Evolutionary conservation across 2,329 filamentous ascomycete species (phyloP).

Genomic region (Epichloe uncinata): DNA sequence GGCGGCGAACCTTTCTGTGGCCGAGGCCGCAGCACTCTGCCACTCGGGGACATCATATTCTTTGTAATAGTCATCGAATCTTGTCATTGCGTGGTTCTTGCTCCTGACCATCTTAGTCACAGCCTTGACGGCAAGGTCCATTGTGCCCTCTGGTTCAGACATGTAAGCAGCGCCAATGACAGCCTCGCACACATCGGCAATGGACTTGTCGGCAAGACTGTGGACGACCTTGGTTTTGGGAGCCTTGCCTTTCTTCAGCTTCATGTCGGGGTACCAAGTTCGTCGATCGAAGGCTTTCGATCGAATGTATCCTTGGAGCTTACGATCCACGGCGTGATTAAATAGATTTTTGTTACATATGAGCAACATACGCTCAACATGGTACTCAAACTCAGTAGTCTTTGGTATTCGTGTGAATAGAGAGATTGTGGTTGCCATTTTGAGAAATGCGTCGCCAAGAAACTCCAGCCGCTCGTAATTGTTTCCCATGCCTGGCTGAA

Average conservation of each 20-base stretch:
- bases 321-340: conserved; percentile 55
- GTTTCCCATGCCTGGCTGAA: conserved; percentile 75
- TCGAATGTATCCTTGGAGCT: conserved; percentile 62
- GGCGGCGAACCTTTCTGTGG: conserved; percentile 55
- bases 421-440: conserved; percentile 88
- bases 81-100: conserved; percentile 53
- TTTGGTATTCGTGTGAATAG: conserved; percentile 65
- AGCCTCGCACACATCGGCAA: conserved; percentile 90
- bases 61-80: conserved; percentile 60
- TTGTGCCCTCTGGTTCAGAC: conserved; percentile 25
- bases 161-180: conserved; percentile 76
- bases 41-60: conserved; percentile 59
- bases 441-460: conserved; percentile 84
- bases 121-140: conserved; percentile 46
- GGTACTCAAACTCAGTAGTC: conserved; percentile 73
- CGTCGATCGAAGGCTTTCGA: conserved; percentile 71
- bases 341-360: conserved; percentile 88
- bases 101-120: conserved; percentile 59
- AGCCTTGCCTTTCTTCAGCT: conserved; percentile 59
- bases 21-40: conserved; percentile 48
- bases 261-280: conserved; percentile 78
- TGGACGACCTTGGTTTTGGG: conserved; percentile 38
- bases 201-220: conserved; percentile 69
- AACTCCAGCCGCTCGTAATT: conserved; percentile 96
- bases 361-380: conserved; percentile 81